A percentile compares a stretch with the other conserved stretches of the same genome.
phyloP scores from a whole-genome alignment of 768 basidiomycete species.

The Xerocomellus dryophilus region DNA sequence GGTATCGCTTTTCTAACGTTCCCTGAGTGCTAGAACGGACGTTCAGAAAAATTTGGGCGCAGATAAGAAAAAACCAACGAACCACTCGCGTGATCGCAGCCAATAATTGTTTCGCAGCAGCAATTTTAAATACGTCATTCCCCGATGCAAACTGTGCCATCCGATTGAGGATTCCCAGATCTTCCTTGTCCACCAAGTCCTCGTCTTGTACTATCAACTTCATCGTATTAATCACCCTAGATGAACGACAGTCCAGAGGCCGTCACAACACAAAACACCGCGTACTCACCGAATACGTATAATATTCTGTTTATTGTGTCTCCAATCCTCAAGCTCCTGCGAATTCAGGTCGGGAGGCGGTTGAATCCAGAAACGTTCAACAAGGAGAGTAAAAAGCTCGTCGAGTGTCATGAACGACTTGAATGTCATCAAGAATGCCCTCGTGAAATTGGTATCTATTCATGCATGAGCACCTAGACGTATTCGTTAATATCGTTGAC shows the following conservation, averaged over 20 bases:
- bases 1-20: constrained; percentile 36
- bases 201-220: constrained; percentile 58
- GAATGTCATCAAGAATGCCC: constrained; percentile 68
- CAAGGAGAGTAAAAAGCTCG: constrained; percentile 52
- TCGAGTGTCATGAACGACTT: constrained; percentile 59
- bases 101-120: constrained; percentile 49
- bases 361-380: constrained; percentile 54
- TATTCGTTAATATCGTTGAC: constrained; percentile 14
- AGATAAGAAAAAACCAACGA: constrained; percentile 21
- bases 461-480: constrained; percentile 1
- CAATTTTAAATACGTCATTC: constrained; percentile 38
- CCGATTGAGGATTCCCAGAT: constrained; percentile 47
- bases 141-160: constrained; percentile 52
- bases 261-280: not conserved
- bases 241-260: not conserved
- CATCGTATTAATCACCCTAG: constrained; percentile 63
- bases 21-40: constrained; percentile 28
- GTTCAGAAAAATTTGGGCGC: not conserved
- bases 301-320: constrained; percentile 52
- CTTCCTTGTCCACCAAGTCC: constrained; percentile 52
- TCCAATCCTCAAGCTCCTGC: constrained; percentile 53
- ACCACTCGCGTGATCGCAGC: constrained; percentile 51
- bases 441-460: constrained; percentile 53
- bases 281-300: constrained; percentile 53
- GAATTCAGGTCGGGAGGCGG: constrained; percentile 45